Conservation (phyloP, 1,284 basidiomycete genomes). For the Papiliotrema fonsecae region DNA sequence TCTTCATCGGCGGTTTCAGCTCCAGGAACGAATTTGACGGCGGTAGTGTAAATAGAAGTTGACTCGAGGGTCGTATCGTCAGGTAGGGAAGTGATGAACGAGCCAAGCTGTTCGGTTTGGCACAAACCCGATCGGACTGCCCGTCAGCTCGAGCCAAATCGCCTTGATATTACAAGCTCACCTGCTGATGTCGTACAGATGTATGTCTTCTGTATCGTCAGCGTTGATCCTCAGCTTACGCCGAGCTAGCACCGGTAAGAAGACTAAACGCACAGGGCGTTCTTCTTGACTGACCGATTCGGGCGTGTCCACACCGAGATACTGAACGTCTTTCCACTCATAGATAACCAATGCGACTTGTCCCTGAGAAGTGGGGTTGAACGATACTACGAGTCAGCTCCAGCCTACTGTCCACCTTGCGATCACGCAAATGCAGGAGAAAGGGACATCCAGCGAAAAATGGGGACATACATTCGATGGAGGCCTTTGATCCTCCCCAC, state of each 20-base stretch:
- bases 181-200: constrained; percentile 58
- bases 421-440: background rate
- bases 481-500: constrained; percentile 74
- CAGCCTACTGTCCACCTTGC: background rate
- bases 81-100: constrained; percentile 75
- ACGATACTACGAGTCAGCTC: constrained; percentile 60
- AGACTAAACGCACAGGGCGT: constrained; percentile 28
- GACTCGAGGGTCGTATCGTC: constrained; percentile 57
- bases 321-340: constrained; percentile 83
- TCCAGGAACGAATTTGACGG: constrained; percentile 36
- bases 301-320: constrained; percentile 61
- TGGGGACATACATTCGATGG: constrained; percentile 83
- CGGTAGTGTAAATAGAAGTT: constrained; percentile 54
- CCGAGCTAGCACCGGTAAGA: background rate
- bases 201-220: constrained; percentile 72
- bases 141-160: constrained; percentile 1
- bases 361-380: constrained; percentile 71
- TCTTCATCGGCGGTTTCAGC: background rate
- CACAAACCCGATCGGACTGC: constrained; percentile 69
- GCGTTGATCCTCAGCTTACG: background rate
- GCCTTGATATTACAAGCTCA: constrained; percentile 6
- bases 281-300: constrained; percentile 28
- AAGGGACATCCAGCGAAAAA: constrained; percentile 6
- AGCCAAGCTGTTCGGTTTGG: constrained; percentile 62
- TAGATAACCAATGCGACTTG: constrained; percentile 91